Evolutionary conservation across 805 yeast genomes (phyloP).

Genomic region (Metschnikowia amazonensis): DNA sequence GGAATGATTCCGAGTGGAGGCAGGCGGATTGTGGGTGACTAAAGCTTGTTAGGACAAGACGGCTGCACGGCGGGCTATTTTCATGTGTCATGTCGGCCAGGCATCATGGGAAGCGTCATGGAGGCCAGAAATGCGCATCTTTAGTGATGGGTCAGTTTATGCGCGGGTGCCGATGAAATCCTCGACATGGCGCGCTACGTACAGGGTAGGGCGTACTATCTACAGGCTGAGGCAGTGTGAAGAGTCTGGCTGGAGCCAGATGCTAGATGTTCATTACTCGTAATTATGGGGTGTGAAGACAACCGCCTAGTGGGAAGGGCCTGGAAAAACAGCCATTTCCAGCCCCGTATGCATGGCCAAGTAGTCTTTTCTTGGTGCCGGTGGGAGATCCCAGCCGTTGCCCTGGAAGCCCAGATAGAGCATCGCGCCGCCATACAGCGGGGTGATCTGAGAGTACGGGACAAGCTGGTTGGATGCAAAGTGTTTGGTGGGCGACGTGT

Average conservation of each 20-base stretch:
- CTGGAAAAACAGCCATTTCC: neutral
- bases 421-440: slow-evolving; percentile 2
- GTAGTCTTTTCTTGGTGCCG: neutral
- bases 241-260: slow-evolving; percentile 1
- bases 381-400: neutral
- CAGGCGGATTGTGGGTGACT: neutral
- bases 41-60: neutral
- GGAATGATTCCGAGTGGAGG: no score
- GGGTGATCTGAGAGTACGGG: neutral
- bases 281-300: neutral
- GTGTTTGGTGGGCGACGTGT: slow-evolving; percentile 9
- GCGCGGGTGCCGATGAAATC: neutral
- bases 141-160: neutral
- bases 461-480: neutral
- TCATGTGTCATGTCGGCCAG: neutral
- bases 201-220: neutral
- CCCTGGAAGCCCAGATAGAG: neutral
- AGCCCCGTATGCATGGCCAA: slow-evolving; percentile 2
- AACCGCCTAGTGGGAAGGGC: neutral
- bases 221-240: neutral
- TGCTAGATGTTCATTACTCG: slow-evolving; percentile 4
- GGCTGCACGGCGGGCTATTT: neutral
- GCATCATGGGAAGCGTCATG: neutral
- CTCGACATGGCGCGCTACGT: neutral
- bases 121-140: neutral